Evolutionary conservation across 169 alveolate species (phyloP), one percentile per base, ranked within the genome.

Genomic region (Eimeria tenella): DNA sequence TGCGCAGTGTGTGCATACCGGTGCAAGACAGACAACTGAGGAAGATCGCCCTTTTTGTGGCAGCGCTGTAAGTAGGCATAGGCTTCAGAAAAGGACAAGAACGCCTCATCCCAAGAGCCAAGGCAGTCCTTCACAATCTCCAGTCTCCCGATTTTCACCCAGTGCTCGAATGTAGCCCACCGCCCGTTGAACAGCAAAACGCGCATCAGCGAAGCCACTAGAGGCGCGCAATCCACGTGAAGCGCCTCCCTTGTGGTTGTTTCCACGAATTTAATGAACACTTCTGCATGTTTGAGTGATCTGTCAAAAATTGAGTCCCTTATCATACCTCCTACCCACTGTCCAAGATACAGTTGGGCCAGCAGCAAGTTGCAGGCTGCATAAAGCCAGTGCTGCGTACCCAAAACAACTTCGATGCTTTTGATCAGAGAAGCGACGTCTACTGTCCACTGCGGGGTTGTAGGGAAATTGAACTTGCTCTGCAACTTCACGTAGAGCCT

Each of bases 1-100:
- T 90, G 94, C 56, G 94, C 86, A 58, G 94, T 81, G 53, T 90
- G 94, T 3, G 94, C 94, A 58, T 58, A 90, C 5, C 94, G 88
- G 25, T 90, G 94, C 82, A 90, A 52, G 9, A 75, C 31, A 0
- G 90, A 79, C 21, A 90, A 71, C 21, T 81, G 62, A 5, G 94
- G 94, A 5, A 68, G 86, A 10, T 90, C 94, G 60, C 86, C 75
- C 21, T 62, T 62, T 19, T 42, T 62, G 13, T n/a, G 81, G 55
- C 73, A 63, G 4, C 68, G 58, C 82, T 75, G 70, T 82, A 90
- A 11, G 86, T 90, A 90, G 1, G 31, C 89, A 15, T 90, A 73
- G 1, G 94, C 94, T 31, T 42, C 62, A 4, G 94, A 74, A 58
- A 90, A 90, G 56, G 94, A 49, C 62, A 75, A 9, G 65, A 58